Evolutionary conservation across 2,329 filamentous ascomycete genomes (phyloP).

Genomic region (Monilinia polystroma): DNA sequence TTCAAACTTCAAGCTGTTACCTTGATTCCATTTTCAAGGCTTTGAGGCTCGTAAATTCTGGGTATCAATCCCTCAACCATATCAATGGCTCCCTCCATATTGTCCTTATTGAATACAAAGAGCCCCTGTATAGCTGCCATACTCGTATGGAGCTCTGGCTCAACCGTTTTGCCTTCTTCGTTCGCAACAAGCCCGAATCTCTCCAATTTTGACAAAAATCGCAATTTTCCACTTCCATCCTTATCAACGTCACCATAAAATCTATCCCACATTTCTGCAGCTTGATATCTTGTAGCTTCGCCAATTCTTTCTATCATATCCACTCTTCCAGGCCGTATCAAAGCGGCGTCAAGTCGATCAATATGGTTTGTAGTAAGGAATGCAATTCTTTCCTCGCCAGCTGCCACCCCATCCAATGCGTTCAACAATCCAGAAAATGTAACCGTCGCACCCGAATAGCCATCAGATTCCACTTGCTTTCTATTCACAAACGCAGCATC

Average conservation of each 20-base stretch:
- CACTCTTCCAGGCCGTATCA: constrained; percentile 87
- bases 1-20: constrained; percentile 12
- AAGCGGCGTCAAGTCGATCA: constrained; percentile 77
- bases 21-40: constrained; percentile 17
- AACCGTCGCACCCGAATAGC: constrained; percentile 36
- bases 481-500: constrained; percentile 49
- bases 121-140: constrained; percentile 91
- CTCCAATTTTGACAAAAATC: constrained; percentile 70
- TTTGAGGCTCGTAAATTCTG: constrained; percentile 51
- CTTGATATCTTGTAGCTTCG: constrained; percentile 82
- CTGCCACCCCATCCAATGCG: constrained; percentile 86
- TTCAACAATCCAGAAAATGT: constrained; percentile 92
- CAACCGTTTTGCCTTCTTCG: constrained; percentile 32
- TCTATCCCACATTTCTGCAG: constrained; percentile 84
- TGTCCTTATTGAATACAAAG: constrained; percentile 92
- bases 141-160: constrained; percentile 56
- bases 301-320: constrained; percentile 91
- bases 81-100: constrained; percentile 80
- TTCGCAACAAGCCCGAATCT: constrained; percentile 68
- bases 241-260: constrained; percentile 85
- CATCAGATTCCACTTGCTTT: constrained; percentile 57
- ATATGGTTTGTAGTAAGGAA: constrained; percentile 97
- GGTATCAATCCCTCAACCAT: constrained; percentile 71
- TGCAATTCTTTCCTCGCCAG: constrained; percentile 88
- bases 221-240: constrained; percentile 58